Evolutionary conservation across 495 filamentous ascomycete genomes (phyloP).

Genomic region (Hyaloscypha finlandica): DNA sequence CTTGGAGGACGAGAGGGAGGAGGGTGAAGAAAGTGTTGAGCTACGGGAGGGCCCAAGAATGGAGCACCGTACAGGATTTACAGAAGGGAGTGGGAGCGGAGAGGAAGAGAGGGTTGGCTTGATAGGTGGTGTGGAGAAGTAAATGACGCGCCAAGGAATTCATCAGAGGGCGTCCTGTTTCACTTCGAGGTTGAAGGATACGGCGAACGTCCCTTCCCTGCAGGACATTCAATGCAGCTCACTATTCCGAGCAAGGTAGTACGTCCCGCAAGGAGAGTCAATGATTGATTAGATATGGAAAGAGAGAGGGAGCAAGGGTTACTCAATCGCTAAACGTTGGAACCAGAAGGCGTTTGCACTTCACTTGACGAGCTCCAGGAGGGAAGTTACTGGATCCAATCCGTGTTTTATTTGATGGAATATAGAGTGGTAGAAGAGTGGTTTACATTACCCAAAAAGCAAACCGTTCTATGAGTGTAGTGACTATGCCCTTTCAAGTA

Average conservation of each 20-base stretch:
- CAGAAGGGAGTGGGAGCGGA: neutral
- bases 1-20: conserved; percentile 6
- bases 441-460: neutral
- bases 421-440: neutral
- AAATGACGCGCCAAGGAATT: neutral
- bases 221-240: too few species aligned
- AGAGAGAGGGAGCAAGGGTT: too few species aligned
- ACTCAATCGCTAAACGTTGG: neutral
- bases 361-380: neutral
- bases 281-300: too few species aligned
- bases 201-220: too few species aligned
- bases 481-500: neutral
- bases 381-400: neutral
- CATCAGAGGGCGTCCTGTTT: neutral
- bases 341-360: neutral
- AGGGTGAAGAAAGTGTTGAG: neutral
- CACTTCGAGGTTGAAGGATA: too few species aligned
- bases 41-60: neutral
- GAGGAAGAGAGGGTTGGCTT: neutral
- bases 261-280: too few species aligned
- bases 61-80: neutral
- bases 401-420: neutral
- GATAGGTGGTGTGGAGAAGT: neutral
- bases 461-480: neutral
- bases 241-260: too few species aligned